Base-by-base conservation (phyloP, 2,329 filamentous ascomycete species). In the Septoria petroselini region DNA sequence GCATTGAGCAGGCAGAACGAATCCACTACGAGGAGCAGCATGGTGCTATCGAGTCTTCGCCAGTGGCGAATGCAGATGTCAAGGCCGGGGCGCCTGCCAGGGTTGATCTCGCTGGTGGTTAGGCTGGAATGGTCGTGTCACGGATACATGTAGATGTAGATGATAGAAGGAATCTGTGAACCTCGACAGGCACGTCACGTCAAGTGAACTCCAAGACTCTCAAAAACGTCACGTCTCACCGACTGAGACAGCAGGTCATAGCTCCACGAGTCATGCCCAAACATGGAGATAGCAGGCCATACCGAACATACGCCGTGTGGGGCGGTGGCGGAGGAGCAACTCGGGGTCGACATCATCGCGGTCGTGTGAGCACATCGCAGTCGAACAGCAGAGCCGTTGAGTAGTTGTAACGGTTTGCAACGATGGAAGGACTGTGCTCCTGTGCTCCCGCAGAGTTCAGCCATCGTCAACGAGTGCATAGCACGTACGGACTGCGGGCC, bases 1-100 rank as follows among this genome's bases (percentile, higher is more conserved):
- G 88, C 71, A 91, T 97, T 68, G 85, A 83, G 52, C 81, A 84
- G 43, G 91, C 91, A 1, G 91, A 96, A 73, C 78, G 85, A 67
- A 76, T 79, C 67, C 82, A 84, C 68, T 65, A 76, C 55, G 75
- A 70, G 55, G 72, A 75, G 64, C 70, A 75, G 62, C 61, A 65
- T 21, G 45, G 39, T 27, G 42, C 25, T 15, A 18, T 31, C n/a
- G 43, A 46, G 31, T 30, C 19, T 23, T 23, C 18, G 4, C 23
- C 33, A 14, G 23, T 39, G 14, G 33, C 14, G n/a, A 21, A 8
- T 38, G 42, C 30, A 18, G 35, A 25, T 34, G 30, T 12, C 11
- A 18, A 17, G 8, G 5, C 18, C 17, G 23, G 8, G 15, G 38
- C 39, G 7, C 39, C 52, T 5, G 29, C 48, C 7, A 48, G 48